Percentiles rank a stretch among this genome's conserved stretches.
These are phyloP conservation scores for Trebouxia sp. DNA, from an alignment of 139 green algal species.

Conservation along the genomic window DNA sequence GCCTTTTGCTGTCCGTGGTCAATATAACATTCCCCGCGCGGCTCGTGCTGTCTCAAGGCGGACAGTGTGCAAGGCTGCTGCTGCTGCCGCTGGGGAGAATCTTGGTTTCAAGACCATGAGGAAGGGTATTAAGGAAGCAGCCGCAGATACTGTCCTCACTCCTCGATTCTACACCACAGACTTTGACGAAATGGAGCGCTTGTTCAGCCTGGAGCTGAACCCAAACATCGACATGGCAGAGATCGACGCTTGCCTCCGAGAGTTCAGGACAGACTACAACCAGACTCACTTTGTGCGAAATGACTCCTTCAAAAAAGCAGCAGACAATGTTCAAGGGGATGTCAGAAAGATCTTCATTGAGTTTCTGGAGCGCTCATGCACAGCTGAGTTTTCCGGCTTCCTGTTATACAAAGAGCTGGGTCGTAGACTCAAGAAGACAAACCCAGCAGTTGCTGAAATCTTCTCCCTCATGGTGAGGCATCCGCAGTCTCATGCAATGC, in stretches of 20 bases:
- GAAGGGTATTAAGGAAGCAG: constrained; percentile 82
- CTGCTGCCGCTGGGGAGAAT: background rate
- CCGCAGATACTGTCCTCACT: constrained; percentile 86
- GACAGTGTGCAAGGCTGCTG: constrained; percentile 1
- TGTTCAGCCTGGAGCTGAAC: constrained; percentile 95
- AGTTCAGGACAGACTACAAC: constrained; percentile 99
- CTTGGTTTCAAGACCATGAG: constrained; percentile 86
- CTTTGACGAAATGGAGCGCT: constrained; percentile 99
- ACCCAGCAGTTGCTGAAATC: constrained; percentile 41
- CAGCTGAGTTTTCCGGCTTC: constrained; percentile 98
- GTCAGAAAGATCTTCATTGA: constrained; percentile 98
- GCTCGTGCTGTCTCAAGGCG: background rate
- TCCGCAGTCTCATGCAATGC: too few relatives aligned
- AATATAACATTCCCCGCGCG: background rate
- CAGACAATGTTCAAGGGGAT: constrained; percentile 76
- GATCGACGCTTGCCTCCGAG: constrained; percentile 82
- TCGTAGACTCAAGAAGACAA: constrained; percentile 88
- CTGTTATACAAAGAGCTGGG: constrained; percentile 99
- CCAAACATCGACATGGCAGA: constrained; percentile 91
- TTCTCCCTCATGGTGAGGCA: constrained; percentile 93
- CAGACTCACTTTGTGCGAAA: constrained; percentile 99
- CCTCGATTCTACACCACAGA: constrained; percentile 99
- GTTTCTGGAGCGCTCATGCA: constrained; percentile 99
- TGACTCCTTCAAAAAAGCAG: constrained; percentile 91
- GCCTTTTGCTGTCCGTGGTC: background rate